Conservation (phyloP, 805 yeast genomes). For the Debaryomyces hansenii region DNA sequence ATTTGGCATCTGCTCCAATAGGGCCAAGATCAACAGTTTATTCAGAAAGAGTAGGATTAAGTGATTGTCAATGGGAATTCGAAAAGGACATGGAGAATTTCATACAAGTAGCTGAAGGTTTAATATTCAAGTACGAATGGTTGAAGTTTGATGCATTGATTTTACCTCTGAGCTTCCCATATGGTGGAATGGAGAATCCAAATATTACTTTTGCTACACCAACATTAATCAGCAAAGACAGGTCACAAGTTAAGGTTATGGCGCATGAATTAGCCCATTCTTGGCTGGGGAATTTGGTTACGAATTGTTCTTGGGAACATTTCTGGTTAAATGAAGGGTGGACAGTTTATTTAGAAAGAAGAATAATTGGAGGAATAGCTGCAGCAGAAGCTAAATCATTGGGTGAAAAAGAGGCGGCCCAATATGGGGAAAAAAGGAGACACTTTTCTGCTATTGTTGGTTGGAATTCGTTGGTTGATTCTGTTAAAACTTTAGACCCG, state of each 20-base stretch:
- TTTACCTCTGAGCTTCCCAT: slow-evolving; percentile 33
- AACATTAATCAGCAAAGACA: slow-evolving; percentile 31
- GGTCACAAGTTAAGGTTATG: slow-evolving; percentile 34
- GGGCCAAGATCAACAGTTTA: slow-evolving; percentile 36
- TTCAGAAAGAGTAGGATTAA: slow-evolving; percentile 25
- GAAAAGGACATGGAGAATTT: slow-evolving; percentile 36
- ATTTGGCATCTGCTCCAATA: slow-evolving; percentile 26
- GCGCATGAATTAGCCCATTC: slow-evolving; percentile 41
- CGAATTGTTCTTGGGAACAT: slow-evolving; percentile 38
- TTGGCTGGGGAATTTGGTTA: slow-evolving; percentile 39
- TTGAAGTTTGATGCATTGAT: slow-evolving; percentile 31
- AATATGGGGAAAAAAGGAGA: slow-evolving; percentile 31
- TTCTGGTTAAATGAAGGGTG: slow-evolving; percentile 41
- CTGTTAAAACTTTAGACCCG: slow-evolving; percentile 20
- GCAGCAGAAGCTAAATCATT: slow-evolving; percentile 18
- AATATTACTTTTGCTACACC: slow-evolving; percentile 36
- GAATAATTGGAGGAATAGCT: slow-evolving; percentile 32
- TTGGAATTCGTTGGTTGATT: slow-evolving; percentile 27
- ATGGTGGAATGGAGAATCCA: slow-evolving; percentile 42
- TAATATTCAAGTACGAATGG: slow-evolving; percentile 37
- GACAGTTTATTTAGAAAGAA: slow-evolving; percentile 36
- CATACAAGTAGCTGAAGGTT: slow-evolving; percentile 32
- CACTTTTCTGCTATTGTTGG: slow-evolving; percentile 34
- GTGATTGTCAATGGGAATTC: slow-evolving; percentile 35
- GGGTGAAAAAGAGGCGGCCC: slow-evolving; percentile 16